Percentiles rank a stretch among this genome's conserved stretches.
Evolutionary conservation across 192 early-diverging fungal genomes (phyloP).

Genomic region (Coemansia sp.): DNA sequence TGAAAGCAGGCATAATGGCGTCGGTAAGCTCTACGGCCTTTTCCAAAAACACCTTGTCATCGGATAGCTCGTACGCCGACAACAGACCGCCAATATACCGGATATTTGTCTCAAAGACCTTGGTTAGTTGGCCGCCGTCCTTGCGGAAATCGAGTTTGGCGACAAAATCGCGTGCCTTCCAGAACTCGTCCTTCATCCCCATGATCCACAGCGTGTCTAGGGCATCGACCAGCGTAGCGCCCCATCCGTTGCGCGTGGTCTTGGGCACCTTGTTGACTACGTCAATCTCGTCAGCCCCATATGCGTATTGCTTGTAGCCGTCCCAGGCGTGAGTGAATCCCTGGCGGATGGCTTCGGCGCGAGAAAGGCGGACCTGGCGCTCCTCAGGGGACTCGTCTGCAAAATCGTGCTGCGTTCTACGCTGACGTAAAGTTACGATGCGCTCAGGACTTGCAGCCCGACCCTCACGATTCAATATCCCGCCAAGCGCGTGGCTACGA

Average conservation of each 20-base stretch:
- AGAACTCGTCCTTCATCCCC: conserved; percentile 75
- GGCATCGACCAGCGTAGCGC: conserved; percentile 84
- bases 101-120: conserved; percentile 89
- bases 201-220: conserved; percentile 84
- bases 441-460: conserved; percentile 16
- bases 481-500: background rate
- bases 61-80: conserved; percentile 72
- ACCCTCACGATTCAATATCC: conserved; percentile 24
- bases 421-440: conserved; percentile 17
- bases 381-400: conserved; percentile 27
- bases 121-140: conserved; percentile 62
- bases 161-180: conserved; percentile 70
- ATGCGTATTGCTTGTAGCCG: conserved; percentile 75
- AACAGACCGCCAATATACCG: conserved; percentile 85
- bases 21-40: conserved; percentile 80
- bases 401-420: conserved; percentile 37
- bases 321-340: conserved; percentile 71
- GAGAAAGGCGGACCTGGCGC: conserved; percentile 14
- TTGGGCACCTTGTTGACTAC: conserved; percentile 33
- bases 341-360: conserved; percentile 56
- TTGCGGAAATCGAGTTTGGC: conserved; percentile 61
- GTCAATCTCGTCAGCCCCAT: conserved; percentile 75
- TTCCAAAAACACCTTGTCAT: conserved; percentile 61
- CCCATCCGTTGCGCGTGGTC: conserved; percentile 63
- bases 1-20: conserved; percentile 71